Conservation (phyloP, 208 protist species). For the Porcisia hertigi region DNA sequence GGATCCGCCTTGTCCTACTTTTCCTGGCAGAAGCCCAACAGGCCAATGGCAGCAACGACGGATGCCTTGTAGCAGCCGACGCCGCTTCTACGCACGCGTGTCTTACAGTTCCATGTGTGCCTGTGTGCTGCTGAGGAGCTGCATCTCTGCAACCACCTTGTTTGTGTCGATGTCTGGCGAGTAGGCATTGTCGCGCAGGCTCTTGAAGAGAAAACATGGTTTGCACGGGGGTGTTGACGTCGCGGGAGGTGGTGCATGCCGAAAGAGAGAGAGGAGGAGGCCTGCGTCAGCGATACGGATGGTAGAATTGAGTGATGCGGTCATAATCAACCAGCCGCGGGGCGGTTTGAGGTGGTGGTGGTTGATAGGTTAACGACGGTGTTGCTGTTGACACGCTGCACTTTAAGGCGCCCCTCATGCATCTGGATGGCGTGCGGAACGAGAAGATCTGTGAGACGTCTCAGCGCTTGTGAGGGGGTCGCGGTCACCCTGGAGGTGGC, state of each 20-base stretch:
- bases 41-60: too few species aligned
- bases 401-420: conserved; percentile 43
- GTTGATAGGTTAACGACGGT: not conserved
- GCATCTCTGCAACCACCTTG: too few species aligned
- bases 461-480: conserved; percentile 43
- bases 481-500: conserved; percentile 24
- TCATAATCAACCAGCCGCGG: conserved; percentile 30
- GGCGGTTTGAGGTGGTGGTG: not conserved
- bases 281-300: conserved; percentile 44
- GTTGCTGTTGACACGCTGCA: conserved; percentile 24
- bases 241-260: conserved; percentile 20
- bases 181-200: too few species aligned
- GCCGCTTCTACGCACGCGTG: too few species aligned
- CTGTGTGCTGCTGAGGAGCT: too few species aligned
- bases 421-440: conserved; percentile 43
- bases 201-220: too few species aligned
- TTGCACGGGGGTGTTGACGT: conserved; percentile 33
- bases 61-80: too few species aligned
- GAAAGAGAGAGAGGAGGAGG: conserved; percentile 67
- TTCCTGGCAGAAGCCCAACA: too few species aligned
- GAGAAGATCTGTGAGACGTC: conserved; percentile 29
- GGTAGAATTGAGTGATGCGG: conserved; percentile 32
- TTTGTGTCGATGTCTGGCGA: too few species aligned
- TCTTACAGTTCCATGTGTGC: too few species aligned
- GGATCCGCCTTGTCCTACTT: too few species aligned